A percentile compares a stretch with the other conserved stretches of the same genome.
Evolutionary conservation across 2,329 filamentous ascomycete genomes (phyloP).

Genomic region (Shiraia bambusicola): DNA sequence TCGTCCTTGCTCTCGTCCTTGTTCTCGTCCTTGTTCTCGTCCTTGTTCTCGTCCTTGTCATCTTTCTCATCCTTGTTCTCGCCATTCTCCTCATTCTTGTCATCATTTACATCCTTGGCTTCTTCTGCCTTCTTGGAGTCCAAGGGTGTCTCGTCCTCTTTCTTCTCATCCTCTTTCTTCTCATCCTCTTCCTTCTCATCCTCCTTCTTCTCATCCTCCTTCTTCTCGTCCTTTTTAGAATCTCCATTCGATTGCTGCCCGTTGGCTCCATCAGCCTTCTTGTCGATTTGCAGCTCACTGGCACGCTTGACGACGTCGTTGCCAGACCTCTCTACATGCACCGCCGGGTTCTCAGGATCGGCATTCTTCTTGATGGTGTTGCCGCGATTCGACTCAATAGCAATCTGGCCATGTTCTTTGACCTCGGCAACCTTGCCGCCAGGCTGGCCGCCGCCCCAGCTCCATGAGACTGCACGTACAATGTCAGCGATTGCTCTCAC

Average conservation of each 20-base stretch:
- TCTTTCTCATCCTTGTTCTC: conserved; percentile 33
- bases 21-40: conserved; percentile 16
- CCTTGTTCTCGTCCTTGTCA: conserved; percentile 20
- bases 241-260: conserved; percentile 40
- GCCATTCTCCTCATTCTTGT: conserved; percentile 36
- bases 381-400: conserved; percentile 62
- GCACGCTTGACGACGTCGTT: conserved; percentile 67
- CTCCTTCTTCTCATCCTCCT: conserved; percentile 37
- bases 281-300: conserved; percentile 60
- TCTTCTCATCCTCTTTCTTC: conserved; percentile 39
- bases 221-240: conserved; percentile 35
- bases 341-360: conserved; percentile 61
- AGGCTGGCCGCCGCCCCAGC: conserved; percentile 59
- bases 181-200: conserved; percentile 34
- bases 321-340: conserved; percentile 59
- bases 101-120: conserved; percentile 27
- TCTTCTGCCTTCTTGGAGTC: too few species aligned
- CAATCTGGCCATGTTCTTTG: conserved; percentile 60
- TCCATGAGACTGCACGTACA: conserved; percentile 61
- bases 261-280: conserved; percentile 42
- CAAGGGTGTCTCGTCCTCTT: too few species aligned
- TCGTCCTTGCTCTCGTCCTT: conserved; percentile 13
- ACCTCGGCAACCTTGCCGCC: conserved; percentile 60
- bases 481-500: conserved; percentile 19
- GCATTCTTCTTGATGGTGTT: conserved; percentile 67